phyloP scores from a whole-genome alignment of 169 alveolate genomes.

The Cyclospora cayetanensis region DNA sequence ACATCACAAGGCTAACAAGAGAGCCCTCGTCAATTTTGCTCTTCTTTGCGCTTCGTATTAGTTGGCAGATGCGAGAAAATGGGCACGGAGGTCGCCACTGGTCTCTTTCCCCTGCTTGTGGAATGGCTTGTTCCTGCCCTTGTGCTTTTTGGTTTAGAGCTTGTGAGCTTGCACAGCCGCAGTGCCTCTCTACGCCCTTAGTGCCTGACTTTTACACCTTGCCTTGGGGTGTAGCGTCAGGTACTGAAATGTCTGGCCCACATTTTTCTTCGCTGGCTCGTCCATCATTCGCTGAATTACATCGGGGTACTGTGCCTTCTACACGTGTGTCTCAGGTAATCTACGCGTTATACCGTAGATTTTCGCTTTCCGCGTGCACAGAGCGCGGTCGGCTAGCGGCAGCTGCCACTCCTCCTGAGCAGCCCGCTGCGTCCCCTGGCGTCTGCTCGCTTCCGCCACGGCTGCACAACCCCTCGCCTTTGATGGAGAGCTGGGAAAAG shows the following conservation, averaged over 20 bases:
- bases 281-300: too few species aligned
- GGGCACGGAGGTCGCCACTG: background rate
- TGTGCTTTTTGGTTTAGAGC: background rate
- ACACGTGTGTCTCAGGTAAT: background rate
- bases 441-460: background rate
- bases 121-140: background rate
- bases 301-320: too few species aligned
- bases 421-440: background rate
- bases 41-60: background rate
- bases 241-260: too few species aligned
- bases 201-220: too few species aligned
- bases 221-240: too few species aligned
- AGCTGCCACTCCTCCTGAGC: too few species aligned
- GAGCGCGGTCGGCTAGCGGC: too few species aligned
- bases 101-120: background rate
- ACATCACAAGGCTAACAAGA: too few species aligned
- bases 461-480: constrained; percentile 17
- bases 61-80: background rate
- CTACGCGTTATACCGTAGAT: background rate
- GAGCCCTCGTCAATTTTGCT: background rate
- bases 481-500: background rate
- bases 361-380: too few species aligned
- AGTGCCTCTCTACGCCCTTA: too few species aligned
- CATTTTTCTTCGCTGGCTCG: too few species aligned
- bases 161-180: background rate